A percentile compares a stretch with the other conserved stretches of the same genome.
These are phyloP conservation scores for Waitea zeae DNA, from an alignment of 1,284 basidiomycete species.

Conservation along the genomic window DNA sequence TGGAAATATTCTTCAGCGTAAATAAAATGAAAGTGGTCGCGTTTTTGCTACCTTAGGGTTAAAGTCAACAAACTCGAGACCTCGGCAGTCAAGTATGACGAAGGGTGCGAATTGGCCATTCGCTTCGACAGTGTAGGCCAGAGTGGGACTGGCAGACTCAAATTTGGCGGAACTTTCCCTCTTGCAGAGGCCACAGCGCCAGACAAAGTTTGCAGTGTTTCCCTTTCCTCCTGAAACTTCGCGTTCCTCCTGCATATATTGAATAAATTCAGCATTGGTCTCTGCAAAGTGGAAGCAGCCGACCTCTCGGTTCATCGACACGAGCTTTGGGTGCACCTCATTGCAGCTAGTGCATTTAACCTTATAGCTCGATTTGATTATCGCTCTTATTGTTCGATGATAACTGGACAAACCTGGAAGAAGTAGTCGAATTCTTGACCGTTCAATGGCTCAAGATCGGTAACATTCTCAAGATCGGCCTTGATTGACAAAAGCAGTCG, in stretches of 20 bases:
- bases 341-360: slow-evolving; percentile 69
- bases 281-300: slow-evolving; percentile 7
- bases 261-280: slow-evolving; percentile 1
- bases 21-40: not conserved
- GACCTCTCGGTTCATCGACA: slow-evolving; percentile 52
- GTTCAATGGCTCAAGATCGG: slow-evolving; percentile 42
- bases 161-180: slow-evolving; percentile 70
- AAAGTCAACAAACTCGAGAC: slow-evolving; percentile 59
- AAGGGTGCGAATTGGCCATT: slow-evolving; percentile 45
- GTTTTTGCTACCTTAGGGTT: slow-evolving; percentile 32
- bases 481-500: slow-evolving; percentile 50
- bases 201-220: slow-evolving; percentile 57
- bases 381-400: not conserved
- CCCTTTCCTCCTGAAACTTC: slow-evolving; percentile 49
- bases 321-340: slow-evolving; percentile 51
- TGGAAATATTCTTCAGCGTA: slow-evolving; percentile 11
- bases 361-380: slow-evolving; percentile 17
- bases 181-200: slow-evolving; percentile 61
- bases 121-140: slow-evolving; percentile 36
- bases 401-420: slow-evolving; percentile 36
- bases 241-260: slow-evolving; percentile 56
- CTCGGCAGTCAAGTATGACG: slow-evolving; percentile 56
- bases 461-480: slow-evolving; percentile 65
- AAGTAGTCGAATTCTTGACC: slow-evolving; percentile 57
- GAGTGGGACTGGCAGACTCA: slow-evolving; percentile 28